Base-by-base conservation (phyloP, 2,329 filamentous ascomycete genomes). In the Phialocephala sp. region DNA sequence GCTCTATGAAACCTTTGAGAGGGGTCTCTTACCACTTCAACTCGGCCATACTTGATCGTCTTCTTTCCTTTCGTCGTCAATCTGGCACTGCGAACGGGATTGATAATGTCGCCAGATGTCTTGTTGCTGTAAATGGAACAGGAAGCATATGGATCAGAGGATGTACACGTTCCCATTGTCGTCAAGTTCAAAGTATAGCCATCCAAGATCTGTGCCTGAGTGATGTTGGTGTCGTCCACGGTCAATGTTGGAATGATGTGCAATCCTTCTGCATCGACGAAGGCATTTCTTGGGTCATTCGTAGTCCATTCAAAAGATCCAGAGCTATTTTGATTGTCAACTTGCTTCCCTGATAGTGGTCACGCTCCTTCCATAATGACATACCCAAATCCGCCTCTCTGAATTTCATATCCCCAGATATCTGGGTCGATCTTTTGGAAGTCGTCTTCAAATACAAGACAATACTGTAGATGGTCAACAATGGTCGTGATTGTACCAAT, bases 61-160 rank as follows among this genome's bases (percentile, higher is more conserved):
- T 87, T 87, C 24, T 89, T 86, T 52, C 85, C 85, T 73, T 85
- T 89, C 62, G 90, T 93, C 79, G 88, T 89, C 79, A 95, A 86
- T 66, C 92, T 89, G 1, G 87, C 92, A 0, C 92, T 94, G 72
- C 86, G 88, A 68, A 90, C 87, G 0, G 91, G 92, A 41, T 91
- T 91, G 45, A 94, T 85, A 66, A 93, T 89, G 66, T 87, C 91
- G 18, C 88, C 84, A 77, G 93, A 93, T 62, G 90, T 92, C 59
- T 83, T 88, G 79, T 94, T 94, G 71, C 91, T 94, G 22, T 80
- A 80, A 15, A 87, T 84, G 55, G 60, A 63, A n/a, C 92, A 83
- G 72, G 91, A 94, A 74, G 87, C 80, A 4, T 76, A 78, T 68
- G 80, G 84, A 37, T 78, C 73, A 8, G 80, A 82, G 0, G 89